Conservation (phyloP, 345 rosid species). For the Diplotaxis tenuifolia region DNA sequence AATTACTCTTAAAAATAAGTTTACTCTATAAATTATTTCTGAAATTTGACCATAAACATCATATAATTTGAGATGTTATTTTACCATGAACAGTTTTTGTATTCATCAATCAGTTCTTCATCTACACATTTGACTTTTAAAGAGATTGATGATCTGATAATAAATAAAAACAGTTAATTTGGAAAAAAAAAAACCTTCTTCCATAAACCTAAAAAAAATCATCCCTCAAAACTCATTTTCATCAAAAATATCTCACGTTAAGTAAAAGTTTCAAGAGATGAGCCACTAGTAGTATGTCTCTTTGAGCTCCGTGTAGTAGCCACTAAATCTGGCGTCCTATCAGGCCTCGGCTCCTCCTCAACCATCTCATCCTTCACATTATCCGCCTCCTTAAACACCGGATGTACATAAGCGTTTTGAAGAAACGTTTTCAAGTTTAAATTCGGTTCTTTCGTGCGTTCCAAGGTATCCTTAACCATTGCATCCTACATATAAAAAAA, state of each 20-base stretch:
- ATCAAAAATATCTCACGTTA: background rate
- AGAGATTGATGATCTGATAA: background rate
- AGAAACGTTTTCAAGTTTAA: slow-evolving; percentile 78
- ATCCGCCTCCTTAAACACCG: slow-evolving; percentile 64
- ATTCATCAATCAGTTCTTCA: background rate
- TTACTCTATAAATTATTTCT: too few species aligned
- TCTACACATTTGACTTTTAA: background rate
- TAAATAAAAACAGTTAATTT: background rate
- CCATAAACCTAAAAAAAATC: background rate
- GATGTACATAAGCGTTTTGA: slow-evolving; percentile 65
- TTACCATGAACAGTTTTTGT: background rate
- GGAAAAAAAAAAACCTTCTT: slow-evolving; percentile 20
- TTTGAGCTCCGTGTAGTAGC: slow-evolving; percentile 67
- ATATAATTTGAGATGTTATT: too few species aligned
- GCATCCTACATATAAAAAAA: slow-evolving; percentile 53
- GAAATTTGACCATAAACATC: too few species aligned
- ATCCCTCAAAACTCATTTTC: background rate
- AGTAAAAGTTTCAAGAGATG: slow-evolving; percentile 33
- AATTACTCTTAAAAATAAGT: too few species aligned
- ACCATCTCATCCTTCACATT: slow-evolving; percentile 40
- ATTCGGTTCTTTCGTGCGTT: slow-evolving; percentile 70
- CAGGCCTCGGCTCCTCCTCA: slow-evolving; percentile 34
- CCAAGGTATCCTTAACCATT: slow-evolving; percentile 88
- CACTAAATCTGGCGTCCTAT: background rate
- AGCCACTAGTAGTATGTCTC: slow-evolving; percentile 39